A percentile compares a stretch with the other conserved stretches of the same genome.
phyloP scores from a whole-genome alignment of 2,329 filamentous ascomycete species.

The Sporothrix dimorphospora region DNA sequence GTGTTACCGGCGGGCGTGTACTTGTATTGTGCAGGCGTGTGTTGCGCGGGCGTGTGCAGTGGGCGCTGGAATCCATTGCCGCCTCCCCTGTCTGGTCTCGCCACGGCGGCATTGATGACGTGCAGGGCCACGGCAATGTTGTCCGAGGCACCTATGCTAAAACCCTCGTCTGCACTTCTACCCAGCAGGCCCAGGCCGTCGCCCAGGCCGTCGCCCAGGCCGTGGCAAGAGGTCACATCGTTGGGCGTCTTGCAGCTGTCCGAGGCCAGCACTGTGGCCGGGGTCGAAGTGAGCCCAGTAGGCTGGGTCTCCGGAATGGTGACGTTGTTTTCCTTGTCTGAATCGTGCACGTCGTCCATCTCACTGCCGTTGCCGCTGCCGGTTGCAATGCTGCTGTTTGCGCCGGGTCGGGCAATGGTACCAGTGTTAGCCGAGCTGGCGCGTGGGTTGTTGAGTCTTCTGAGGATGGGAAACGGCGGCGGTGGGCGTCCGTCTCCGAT shows the following conservation, averaged over 20 bases:
- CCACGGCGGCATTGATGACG: neutral
- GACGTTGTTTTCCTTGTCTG: neutral
- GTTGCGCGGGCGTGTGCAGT: neutral
- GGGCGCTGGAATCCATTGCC: neutral
- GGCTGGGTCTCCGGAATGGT: neutral
- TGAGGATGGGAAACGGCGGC: slow-evolving; percentile 1
- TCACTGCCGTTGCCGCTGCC: neutral
- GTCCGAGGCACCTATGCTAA: neutral
- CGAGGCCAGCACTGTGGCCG: neutral
- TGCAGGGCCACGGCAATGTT: neutral
- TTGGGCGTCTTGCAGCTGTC: neutral
- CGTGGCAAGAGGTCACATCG: neutral
- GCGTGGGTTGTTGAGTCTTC: neutral
- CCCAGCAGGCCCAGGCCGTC: neutral
- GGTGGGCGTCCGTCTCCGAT: neutral
- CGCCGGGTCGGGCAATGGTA: neutral
- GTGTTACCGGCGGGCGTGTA: neutral
- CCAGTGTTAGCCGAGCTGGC: neutral
- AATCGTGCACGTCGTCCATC: neutral
- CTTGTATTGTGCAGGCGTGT: neutral
- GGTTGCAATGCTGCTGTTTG: neutral
- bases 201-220: neutral
- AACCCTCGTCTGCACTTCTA: neutral
- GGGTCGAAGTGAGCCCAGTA: neutral
- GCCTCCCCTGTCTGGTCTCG: neutral